Conservation (phyloP, 768 basidiomycete species). For the Strobilomyces confusus region DNA sequence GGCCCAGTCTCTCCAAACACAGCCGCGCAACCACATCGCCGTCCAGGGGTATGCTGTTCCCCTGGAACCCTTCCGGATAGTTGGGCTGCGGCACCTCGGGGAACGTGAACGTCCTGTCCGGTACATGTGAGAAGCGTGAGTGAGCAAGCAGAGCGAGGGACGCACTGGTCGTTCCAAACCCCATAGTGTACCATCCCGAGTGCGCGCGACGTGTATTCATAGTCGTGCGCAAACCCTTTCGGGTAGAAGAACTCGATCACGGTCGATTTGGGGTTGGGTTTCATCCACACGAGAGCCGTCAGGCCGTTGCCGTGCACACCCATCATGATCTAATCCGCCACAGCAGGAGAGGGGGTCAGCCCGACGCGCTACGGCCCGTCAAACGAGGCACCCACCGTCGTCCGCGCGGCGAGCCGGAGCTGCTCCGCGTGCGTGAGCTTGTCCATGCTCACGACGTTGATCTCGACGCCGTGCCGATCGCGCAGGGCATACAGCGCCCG, state of each 20-base stretch:
- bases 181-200: constrained; percentile 82
- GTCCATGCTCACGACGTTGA: constrained; percentile 85
- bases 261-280: constrained; percentile 72
- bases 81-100: constrained; percentile 63
- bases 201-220: constrained; percentile 76
- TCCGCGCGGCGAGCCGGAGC: constrained; percentile 72
- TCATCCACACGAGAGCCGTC: constrained; percentile 91
- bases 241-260: constrained; percentile 93
- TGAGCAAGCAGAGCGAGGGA: neutral
- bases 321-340: constrained; percentile 73
- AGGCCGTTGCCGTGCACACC: constrained; percentile 93
- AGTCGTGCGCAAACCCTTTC: constrained; percentile 81
- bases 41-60: constrained; percentile 83
- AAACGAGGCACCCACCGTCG: constrained; percentile 59
- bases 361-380: neutral
- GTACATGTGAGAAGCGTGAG: too few species aligned
- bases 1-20: constrained; percentile 48
- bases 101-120: constrained; percentile 62
- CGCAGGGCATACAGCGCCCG: constrained; percentile 65
- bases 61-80: constrained; percentile 87
- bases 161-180: constrained; percentile 74
- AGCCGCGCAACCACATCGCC: constrained; percentile 62
- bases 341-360: neutral
- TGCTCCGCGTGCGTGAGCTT: constrained; percentile 78
- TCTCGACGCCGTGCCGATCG: constrained; percentile 74